A percentile compares a stretch with the other conserved stretches of the same genome.
Evolutionary conservation across 2,329 filamentous ascomycete genomes (phyloP).

Genomic region (Colletotrichum tropicale): DNA sequence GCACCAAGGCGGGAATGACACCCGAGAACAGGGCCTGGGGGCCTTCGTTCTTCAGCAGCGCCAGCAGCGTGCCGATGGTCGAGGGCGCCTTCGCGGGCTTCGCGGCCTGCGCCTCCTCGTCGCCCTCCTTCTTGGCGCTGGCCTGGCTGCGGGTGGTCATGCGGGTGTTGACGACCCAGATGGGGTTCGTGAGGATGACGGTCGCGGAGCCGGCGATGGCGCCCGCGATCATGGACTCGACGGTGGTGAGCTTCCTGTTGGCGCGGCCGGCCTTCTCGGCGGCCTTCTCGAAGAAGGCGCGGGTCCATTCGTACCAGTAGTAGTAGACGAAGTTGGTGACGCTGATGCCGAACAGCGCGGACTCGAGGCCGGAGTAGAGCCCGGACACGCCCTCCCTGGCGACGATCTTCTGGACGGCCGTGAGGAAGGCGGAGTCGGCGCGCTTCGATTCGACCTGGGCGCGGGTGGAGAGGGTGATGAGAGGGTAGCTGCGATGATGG

Average conservation of each 20-base stretch:
- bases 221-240: slow-evolving; percentile 94
- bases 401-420: slow-evolving; percentile 84
- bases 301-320: slow-evolving; percentile 99
- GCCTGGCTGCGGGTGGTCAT: slow-evolving; percentile 83
- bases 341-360: slow-evolving; percentile 94
- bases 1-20: slow-evolving; percentile 87
- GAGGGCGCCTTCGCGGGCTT: slow-evolving; percentile 61
- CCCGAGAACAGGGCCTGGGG: slow-evolving; percentile 86
- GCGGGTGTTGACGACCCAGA: slow-evolving; percentile 98
- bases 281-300: slow-evolving; percentile 82
- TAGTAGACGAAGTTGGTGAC: slow-evolving; percentile 99
- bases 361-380: slow-evolving; percentile 91
- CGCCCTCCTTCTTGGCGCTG: slow-evolving; percentile 28
- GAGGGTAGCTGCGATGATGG: slow-evolving; percentile 71
- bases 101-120: slow-evolving; percentile 46
- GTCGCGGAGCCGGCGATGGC: slow-evolving; percentile 93
- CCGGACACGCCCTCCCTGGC: slow-evolving; percentile 89
- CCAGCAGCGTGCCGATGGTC: slow-evolving; percentile 81
- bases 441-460: slow-evolving; percentile 98
- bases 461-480: slow-evolving; percentile 96
- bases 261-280: slow-evolving; percentile 75
- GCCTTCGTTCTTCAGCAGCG: slow-evolving; percentile 84
- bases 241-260: slow-evolving; percentile 82
- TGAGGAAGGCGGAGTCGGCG: slow-evolving; percentile 81
- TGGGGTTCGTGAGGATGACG: slow-evolving; percentile 95